Evolutionary conservation across 1,139 yeast genomes (phyloP), one percentile per base, ranked within the genome.

Genomic region (Debaryomyces psychrophilus): DNA sequence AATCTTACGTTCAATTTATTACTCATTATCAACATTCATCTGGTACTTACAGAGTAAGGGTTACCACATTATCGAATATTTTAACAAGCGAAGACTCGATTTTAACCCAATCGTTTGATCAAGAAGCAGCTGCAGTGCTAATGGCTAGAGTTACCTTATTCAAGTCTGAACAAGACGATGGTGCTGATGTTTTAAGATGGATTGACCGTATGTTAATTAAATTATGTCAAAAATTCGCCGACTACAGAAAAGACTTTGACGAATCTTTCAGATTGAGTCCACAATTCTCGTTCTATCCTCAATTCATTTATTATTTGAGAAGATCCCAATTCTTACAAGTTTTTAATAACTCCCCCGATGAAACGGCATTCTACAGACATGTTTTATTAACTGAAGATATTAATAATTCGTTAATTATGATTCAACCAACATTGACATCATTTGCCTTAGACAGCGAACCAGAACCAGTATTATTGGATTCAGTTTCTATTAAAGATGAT

Each of bases 261-360:
- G 77, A 72, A 47, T 67, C 76, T 15, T 76, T 76, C 57, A 64
- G 79, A 54, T 70, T 76, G 54, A 75, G 76, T 27, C 77, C 76
- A 3, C 77, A 71, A 54, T 76, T 75, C 55, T 69, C 69, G 47
- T 69, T 73, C 65, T 88, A 89, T 64, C 99, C 99, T 39, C 98
- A 93, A 70, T 93, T 93, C 63, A 89, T 93, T 73, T 93, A 89
- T 70, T 95, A 93, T 67, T 79, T 93, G 71, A 87, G 99, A 74
- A 85, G 99, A 70, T 90, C 97, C 1, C 98, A 92, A 71, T 93
- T 93, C 69, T 77, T 93, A 65, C 97, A 92, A 67, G 97, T 92
- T 45, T 93, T 93, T 76, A 93, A 93, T 71, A 92, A 93, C 69
- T 92, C 98, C 15, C 99, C 99, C 1, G 99, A 93, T 74, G 99